Evolutionary conservation across 2,329 filamentous ascomycete species (phyloP), one percentile per base, ranked within the genome.

Genomic region (Trichoderma atrobrunneum): DNA sequence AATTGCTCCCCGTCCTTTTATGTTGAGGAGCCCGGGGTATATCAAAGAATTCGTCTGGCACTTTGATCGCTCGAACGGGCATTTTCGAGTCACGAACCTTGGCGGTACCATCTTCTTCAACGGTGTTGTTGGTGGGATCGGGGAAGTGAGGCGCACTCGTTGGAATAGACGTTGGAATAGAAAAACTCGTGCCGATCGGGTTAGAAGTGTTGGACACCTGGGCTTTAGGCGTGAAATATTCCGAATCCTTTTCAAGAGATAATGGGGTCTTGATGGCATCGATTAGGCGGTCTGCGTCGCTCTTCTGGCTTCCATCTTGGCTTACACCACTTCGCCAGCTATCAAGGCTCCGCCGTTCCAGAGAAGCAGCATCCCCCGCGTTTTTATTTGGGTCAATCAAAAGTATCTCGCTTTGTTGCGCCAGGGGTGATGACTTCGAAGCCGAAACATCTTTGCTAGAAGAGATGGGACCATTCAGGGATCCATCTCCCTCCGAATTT

Each of bases 231-330:
- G 34, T 8, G 2, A 80, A 78, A 11, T 79, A 78, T 28, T 83
- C 82, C 0, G 76, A 69, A 16, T 84, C 83, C 16, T 75, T 77
- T 5, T 83, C 81, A 0, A 86, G 75, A 2, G 81, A 78, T 2
- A 89, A 80, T 0, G 91, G 87, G 12, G 88, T 89, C 76, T 91
- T 88, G 3, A 94, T 92, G 3, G 91, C 91, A 77, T 93, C 88
- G 28, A 93, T 93, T 14, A 94, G 82, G 32, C 91, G 84, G 73
- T 93, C 91, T 0, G 91, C 90, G 75, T 93, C 90, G 74, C 89
- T 89, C 51, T 79, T 82, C 18, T 82, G 86, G 74, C 89, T 91
- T 62, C 84, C 87, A 48, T 73, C 80, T 26, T 79, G 74, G 71
- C 85, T 87, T 26, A 74, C 80, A 30, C 80, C 72, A 62, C 85